Evolutionary conservation across 768 basidiomycete species (phyloP), one percentile per base, ranked within the genome.

Genomic region (Pholiota molesta): DNA sequence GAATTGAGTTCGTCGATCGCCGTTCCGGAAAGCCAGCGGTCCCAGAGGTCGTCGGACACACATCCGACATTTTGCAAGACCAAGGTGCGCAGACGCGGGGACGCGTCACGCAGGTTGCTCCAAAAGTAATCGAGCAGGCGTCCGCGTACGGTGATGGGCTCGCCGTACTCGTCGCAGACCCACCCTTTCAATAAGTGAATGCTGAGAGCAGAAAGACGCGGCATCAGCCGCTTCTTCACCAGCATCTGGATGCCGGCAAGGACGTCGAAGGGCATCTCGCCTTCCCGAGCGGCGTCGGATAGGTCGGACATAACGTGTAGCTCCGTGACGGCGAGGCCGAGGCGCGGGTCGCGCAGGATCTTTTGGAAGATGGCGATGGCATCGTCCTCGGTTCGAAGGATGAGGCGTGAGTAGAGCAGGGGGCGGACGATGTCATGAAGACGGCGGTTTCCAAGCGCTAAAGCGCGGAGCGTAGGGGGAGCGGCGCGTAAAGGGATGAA

Each of bases 221-320:
- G 64, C 16, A 65, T 37, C 10, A 26, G 17, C 16, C 58, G 54
- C 2, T 17, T 19, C 3, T 44, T 10, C 16, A 65, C 44, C 0
- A 65, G 21, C 39, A 28, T 31, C 37, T 62, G 33, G 26, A 65
- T n/a, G 4, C 55, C 53, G 47, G 17, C 55, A 26, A 65, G 33
- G 53, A 42, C 49, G 21, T 65, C 53, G 10, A 52, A 56, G 4
- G 57, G 44, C n/a, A 5, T 49, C 21, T 45, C 14, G 14, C 54
- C 29, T 1, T 39, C 13, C 8, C 35, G 53, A 1, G 55, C 45
- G 2, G 28, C 45, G 16, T 19, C 39, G 5, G 66, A 65, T 7
- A 66, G 44, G 7, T 57, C 62, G 6, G 62, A 63, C 39, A 65
- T 49, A 44, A 65, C 60, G 37, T 69, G 64, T 10, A 67, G 21